Evolutionary conservation across 768 basidiomycete species (phyloP).

Genomic region (Leccinum subgranulosum): DNA sequence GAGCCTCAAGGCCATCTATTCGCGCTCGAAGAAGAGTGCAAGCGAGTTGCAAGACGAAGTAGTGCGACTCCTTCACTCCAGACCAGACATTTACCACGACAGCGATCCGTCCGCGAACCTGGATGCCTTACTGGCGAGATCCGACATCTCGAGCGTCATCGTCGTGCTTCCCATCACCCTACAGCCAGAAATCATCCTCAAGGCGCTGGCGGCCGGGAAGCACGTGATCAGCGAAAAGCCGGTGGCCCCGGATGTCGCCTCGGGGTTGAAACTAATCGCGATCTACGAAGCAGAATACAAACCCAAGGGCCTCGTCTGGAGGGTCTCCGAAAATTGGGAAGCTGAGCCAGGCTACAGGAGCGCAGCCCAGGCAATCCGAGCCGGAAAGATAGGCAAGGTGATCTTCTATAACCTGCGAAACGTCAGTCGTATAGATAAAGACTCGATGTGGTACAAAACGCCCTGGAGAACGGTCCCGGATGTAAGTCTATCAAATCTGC

Average conservation of each 20-base stretch:
- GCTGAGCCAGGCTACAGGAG: conserved; percentile 52
- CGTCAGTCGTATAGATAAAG: conserved; percentile 53
- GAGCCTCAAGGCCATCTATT: conserved; percentile 71
- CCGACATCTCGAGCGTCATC: conserved; percentile 71
- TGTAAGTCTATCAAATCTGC: conserved; percentile 38
- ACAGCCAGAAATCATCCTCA: conserved; percentile 67
- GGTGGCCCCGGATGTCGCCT: conserved; percentile 64
- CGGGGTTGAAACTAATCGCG: conserved; percentile 61
- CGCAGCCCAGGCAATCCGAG: conserved; percentile 47
- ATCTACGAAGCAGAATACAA: conserved; percentile 64
- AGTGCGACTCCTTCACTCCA: conserved; percentile 33
- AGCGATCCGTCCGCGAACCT: conserved; percentile 42
- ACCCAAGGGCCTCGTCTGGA: conserved; percentile 70
- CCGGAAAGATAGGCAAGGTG: conserved; percentile 70
- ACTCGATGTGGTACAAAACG: conserved; percentile 76
- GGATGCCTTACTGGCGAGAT: conserved; percentile 61
- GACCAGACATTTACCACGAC: conserved; percentile 58
- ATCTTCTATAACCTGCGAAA: conserved; percentile 59
- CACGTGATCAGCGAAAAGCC: conserved; percentile 91
- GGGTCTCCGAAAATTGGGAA: conserved; percentile 78
- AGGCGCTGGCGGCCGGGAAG: conserved; percentile 71
- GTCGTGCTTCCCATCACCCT: conserved; percentile 73
- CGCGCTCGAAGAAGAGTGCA: conserved; percentile 65
- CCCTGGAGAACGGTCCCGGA: conserved; percentile 83
- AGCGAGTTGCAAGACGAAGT: conserved; percentile 50